Evolutionary conservation across 495 filamentous ascomycete species (phyloP).

Genomic region (Geopyxis carbonaria): DNA sequence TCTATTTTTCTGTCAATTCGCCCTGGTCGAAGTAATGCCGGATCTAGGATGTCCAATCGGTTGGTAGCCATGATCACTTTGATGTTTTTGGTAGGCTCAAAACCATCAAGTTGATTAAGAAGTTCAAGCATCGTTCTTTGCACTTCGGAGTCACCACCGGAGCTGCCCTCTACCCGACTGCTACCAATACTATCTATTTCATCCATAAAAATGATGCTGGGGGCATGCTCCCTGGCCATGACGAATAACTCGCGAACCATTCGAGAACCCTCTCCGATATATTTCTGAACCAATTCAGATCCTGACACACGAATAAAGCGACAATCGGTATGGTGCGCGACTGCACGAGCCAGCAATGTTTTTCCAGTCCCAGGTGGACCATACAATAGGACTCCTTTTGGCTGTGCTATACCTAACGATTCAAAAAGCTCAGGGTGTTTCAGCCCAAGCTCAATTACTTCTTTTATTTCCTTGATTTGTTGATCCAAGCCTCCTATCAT

Average conservation of each 20-base stretch:
- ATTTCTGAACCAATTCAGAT: conserved; percentile 95
- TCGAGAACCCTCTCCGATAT: conserved; percentile 92
- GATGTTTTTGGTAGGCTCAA: conserved; percentile 99
- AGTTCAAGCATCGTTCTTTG: conserved; percentile 98
- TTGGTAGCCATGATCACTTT: conserved; percentile 99
- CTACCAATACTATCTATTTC: conserved; percentile 99
- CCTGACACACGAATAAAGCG: conserved; percentile 97
- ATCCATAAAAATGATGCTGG: conserved; percentile 99
- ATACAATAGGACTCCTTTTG: conserved; percentile 93
- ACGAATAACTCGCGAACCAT: conserved; percentile 99
- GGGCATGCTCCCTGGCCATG: conserved; percentile 96
- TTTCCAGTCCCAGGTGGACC: conserved; percentile 95
- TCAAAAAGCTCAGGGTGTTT: conserved; percentile 98
- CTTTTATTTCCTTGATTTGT: conserved; percentile 99
- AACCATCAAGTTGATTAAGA: conserved; percentile 94
- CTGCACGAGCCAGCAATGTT: conserved; percentile 84
- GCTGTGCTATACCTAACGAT: conserved; percentile 93
- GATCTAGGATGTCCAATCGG: conserved; percentile 90
- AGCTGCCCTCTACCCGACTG: conserved; percentile 85
- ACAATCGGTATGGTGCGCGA: conserved; percentile 95
- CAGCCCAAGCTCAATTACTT: conserved; percentile 95
- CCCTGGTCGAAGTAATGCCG: conserved; percentile 79
- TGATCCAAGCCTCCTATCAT: conserved; percentile 99
- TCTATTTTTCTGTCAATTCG: conserved; percentile 99
- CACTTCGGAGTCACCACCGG: conserved; percentile 94